Evolutionary conservation across 495 filamentous ascomycete species (phyloP).

Genomic region (Penicillium angulare): DNA sequence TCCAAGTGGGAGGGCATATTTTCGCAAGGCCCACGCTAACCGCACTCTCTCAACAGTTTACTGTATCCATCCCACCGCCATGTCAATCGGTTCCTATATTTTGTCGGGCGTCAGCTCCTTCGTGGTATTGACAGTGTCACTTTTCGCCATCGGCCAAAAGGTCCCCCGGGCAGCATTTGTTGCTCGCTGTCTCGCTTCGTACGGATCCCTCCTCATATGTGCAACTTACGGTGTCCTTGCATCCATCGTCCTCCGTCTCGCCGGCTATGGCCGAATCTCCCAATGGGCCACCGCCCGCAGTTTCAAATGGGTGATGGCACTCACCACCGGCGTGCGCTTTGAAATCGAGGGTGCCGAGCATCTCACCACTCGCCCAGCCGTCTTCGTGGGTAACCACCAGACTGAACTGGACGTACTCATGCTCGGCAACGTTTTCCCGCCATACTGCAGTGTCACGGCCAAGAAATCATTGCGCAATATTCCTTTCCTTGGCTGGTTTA

Average conservation of each 20-base stretch:
- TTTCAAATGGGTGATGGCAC: constrained; percentile 79
- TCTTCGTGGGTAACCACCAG: constrained; percentile 94
- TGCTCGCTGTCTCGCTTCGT: constrained; percentile 70
- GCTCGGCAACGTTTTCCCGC: constrained; percentile 82
- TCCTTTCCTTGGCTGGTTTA: constrained; percentile 97
- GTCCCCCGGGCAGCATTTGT: constrained; percentile 62
- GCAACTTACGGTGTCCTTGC: constrained; percentile 77
- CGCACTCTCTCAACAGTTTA: constrained; percentile 5
- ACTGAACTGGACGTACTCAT: constrained; percentile 92
- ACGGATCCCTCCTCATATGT: constrained; percentile 60
- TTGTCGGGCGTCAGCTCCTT: constrained; percentile 55
- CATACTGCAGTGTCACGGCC: constrained; percentile 88
- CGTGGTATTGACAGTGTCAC: constrained; percentile 51
- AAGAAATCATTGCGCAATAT: constrained; percentile 78
- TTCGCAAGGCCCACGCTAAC: neutral
- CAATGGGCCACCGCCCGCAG: constrained; percentile 82
- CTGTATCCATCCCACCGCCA: constrained; percentile 18
- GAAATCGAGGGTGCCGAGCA: constrained; percentile 65
- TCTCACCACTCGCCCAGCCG: constrained; percentile 72
- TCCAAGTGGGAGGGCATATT: no score
- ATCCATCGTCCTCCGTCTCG: constrained; percentile 66
- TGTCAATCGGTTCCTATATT: constrained; percentile 47
- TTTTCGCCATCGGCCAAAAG: constrained; percentile 56
- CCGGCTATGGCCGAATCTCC: constrained; percentile 69
- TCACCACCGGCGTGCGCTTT: constrained; percentile 76